Conservation (phyloP, 495 filamentous ascomycete genomes). For the Letharia lupina region DNA sequence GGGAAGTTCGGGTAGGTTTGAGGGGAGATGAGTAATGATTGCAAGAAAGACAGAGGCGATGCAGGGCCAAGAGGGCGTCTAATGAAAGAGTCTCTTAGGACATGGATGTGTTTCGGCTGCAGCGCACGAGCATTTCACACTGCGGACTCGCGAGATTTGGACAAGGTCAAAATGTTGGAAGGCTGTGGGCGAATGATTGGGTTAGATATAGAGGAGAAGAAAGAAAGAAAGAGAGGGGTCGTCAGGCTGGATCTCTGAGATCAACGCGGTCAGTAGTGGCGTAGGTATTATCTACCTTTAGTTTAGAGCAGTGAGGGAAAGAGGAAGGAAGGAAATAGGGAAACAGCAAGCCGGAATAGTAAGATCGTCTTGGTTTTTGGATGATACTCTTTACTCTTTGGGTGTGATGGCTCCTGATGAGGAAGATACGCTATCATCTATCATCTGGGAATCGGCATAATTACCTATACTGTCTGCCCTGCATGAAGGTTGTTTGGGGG, state of each 20-base stretch:
- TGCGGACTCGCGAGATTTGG: not conserved
- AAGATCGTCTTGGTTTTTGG: not conserved
- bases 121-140: not conserved
- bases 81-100: slow-evolving; percentile 1
- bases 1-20: not conserved
- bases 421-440: not conserved
- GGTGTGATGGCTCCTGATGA: not conserved
- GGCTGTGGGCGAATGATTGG: not conserved
- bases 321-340: too few relatives aligned
- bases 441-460: not conserved
- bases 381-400: not conserved
- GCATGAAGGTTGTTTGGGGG: not conserved
- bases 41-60: not conserved
- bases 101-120: slow-evolving; percentile 7
- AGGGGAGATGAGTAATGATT: not conserved
- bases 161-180: not conserved
- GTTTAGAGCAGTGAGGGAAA: too few relatives aligned
- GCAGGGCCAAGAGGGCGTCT: not conserved
- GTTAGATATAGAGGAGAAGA: not conserved
- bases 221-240: not conserved
- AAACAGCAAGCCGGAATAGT: not conserved
- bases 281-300: not conserved
- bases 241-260: not conserved
- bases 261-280: not conserved
- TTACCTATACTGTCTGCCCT: not conserved